phyloP scores from a whole-genome alignment of 108 stramenopile species.

The Cafeteria roenbergensis region DNA sequence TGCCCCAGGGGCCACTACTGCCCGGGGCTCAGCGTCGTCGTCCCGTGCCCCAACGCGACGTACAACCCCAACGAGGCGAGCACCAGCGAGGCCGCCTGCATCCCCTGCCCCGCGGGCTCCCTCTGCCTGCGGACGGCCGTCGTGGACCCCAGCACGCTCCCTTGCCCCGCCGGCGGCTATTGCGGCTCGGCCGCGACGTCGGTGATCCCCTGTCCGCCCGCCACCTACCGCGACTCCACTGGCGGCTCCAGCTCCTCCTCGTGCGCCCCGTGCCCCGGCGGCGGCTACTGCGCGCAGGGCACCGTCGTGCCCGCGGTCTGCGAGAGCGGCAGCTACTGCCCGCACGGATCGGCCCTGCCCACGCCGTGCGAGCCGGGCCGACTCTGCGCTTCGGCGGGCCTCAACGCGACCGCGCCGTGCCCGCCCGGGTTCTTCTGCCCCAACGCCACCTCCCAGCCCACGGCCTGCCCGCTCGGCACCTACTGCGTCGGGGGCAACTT shows the following conservation, averaged over 20 bases:
- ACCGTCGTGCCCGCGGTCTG: too few species aligned
- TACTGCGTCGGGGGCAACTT: constrained; percentile 11
- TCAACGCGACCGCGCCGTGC: too few species aligned
- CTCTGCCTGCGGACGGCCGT: constrained; percentile 20
- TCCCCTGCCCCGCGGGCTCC: constrained; percentile 16
- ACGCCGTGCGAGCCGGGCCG: constrained; percentile 20
- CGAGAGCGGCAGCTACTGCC: constrained; percentile 28
- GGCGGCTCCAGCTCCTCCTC: neutral
- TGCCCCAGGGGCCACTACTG: constrained; percentile 46
- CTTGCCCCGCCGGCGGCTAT: neutral
- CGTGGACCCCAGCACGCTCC: neutral
- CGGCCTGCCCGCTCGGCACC: constrained; percentile 5
- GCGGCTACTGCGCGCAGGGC: constrained; percentile 22
- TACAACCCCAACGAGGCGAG: neutral
- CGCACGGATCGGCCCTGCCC: constrained; percentile 9
- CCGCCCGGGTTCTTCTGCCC: too few species aligned
- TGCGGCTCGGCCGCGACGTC: neutral
- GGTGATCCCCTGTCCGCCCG: constrained; percentile 5
- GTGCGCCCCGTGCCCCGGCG: constrained; percentile 27
- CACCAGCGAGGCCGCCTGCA: neutral
- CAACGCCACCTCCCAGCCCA: too few species aligned
- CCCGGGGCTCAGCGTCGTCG: constrained; percentile 3
- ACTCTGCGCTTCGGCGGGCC: constrained; percentile 18
- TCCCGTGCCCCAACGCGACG: neutral
- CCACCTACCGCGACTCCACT: constrained; percentile 11